phyloP scores from a whole-genome alignment of 768 basidiomycete species.

The Pisolithus tinctorius region DNA sequence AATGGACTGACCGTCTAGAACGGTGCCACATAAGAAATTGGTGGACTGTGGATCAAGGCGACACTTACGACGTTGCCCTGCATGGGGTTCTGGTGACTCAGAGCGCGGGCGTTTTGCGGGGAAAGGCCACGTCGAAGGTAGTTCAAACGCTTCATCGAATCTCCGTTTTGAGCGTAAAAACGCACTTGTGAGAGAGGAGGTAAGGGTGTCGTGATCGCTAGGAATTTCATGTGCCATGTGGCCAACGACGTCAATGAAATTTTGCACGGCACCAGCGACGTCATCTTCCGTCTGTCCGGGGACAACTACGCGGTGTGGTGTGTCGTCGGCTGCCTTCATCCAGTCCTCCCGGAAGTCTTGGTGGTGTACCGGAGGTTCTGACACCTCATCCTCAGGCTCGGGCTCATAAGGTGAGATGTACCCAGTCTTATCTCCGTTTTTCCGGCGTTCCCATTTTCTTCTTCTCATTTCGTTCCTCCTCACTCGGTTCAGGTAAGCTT shows the following conservation, averaged over 20 bases:
- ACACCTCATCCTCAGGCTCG: conserved; percentile 26
- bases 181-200: not conserved
- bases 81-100: not conserved
- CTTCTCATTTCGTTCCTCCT: conserved; percentile 23
- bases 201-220: not conserved
- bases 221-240: conserved; percentile 6
- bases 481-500: conserved; percentile 22
- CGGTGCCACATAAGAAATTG: not conserved
- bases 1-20: not conserved
- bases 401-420: conserved; percentile 24
- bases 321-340: conserved; percentile 28
- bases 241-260: conserved; percentile 15
- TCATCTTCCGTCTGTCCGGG: conserved; percentile 28
- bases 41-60: not conserved
- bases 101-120: not conserved
- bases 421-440: conserved; percentile 22
- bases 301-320: conserved; percentile 30
- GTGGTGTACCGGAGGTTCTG: conserved; percentile 26
- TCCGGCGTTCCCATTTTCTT: conserved; percentile 22
- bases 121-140: not conserved
- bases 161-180: not conserved
- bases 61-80: not conserved
- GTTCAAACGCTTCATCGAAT: not conserved
- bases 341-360: conserved; percentile 30
- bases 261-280: conserved; percentile 15